A percentile compares a stretch with the other conserved stretches of the same genome.
phyloP scores from a whole-genome alignment of 2,329 filamentous ascomycete species.

The Chalara sp. region DNA sequence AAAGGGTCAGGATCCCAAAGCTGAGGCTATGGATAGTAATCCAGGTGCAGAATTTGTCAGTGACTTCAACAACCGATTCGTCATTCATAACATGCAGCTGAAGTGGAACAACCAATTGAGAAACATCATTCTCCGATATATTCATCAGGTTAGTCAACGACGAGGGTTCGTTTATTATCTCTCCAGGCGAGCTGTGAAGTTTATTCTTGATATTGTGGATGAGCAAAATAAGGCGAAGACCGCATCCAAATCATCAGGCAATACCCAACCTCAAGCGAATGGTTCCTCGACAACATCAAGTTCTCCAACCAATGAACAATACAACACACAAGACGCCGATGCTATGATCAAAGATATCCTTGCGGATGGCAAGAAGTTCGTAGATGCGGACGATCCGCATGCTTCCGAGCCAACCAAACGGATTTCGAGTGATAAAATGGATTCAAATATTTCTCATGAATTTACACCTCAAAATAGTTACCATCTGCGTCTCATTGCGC shows the following conservation, averaged over 20 bases:
- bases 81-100: conserved; percentile 93
- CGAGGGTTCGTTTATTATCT: conserved; percentile 97
- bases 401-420: conserved; percentile 28
- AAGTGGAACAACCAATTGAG: conserved; percentile 97
- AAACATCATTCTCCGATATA: conserved; percentile 95
- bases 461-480: conserved; percentile 91
- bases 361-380: conserved; percentile 76
- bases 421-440: conserved; percentile 52
- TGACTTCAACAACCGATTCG: conserved; percentile 97
- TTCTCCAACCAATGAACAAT: conserved; percentile 8
- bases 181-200: conserved; percentile 91
- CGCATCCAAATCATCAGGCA: conserved; percentile 5
- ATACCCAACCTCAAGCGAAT: conserved; percentile 25
- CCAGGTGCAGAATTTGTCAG: conserved; percentile 77
- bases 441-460: conserved; percentile 74
- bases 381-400: conserved; percentile 55
- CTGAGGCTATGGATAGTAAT: conserved; percentile 56
- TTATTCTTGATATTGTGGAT: conserved; percentile 95
- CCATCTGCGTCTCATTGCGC: conserved; percentile 88
- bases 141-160: conserved; percentile 92
- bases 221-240: conserved; percentile 66
- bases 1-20: conserved; percentile 33
- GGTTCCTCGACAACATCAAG: conserved; percentile 19
- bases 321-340: conserved; percentile 59
- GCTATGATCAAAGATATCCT: conserved; percentile 82